Base-by-base conservation (phyloP, 2,329 filamentous ascomycete species). In the Penicillium hesseltinei region DNA sequence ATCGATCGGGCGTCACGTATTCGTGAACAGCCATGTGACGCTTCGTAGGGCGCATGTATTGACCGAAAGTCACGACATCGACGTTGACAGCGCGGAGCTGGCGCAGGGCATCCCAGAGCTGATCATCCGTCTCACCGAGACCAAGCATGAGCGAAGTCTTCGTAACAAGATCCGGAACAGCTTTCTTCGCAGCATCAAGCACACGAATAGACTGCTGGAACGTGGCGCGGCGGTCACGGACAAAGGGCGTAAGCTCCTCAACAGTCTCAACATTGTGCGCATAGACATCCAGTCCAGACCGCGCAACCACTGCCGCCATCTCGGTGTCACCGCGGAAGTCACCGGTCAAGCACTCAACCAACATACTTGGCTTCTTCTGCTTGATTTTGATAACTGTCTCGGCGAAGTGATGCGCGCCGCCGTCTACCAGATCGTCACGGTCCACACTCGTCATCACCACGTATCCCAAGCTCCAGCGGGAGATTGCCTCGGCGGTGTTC, bases 1-100 rank as follows among this genome's bases (percentile, higher is more conserved):
- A 99, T 61, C 88, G 87, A 60, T 89, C 90, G 0, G 94, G 94
- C 0, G 92, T 93, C 46, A 99, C 85, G 73, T 99, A 99, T 74
- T 93, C 91, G 70, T 96, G 89, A 33, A 99, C 94, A 75, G 96
- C 88, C 85, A 99, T 93, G 75, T 99, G 94, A 44, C 93, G 86
- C 82, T 97, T 99, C 5, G 94, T 99, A 2, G 94, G 94, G 11
- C 93, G 90, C 94, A 99, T 99, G 80, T 99, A 99, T 80, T 99
- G 94, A n/a, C 94, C 94, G 66, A 99, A 99, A 0, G 94, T 99
- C 57, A 99, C 92, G 13, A 99, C 91, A 67, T 99, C 94, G 45
- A 97, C 92, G 59, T 90, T 81, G 57, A 86, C 84, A 63, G 87
- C 87, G 57, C 94, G 85, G 13, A 99, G 83, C 73, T 95, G 90